phyloP scores from a whole-genome alignment of 139 green algal species.

The Coccomyxa sp. region DNA sequence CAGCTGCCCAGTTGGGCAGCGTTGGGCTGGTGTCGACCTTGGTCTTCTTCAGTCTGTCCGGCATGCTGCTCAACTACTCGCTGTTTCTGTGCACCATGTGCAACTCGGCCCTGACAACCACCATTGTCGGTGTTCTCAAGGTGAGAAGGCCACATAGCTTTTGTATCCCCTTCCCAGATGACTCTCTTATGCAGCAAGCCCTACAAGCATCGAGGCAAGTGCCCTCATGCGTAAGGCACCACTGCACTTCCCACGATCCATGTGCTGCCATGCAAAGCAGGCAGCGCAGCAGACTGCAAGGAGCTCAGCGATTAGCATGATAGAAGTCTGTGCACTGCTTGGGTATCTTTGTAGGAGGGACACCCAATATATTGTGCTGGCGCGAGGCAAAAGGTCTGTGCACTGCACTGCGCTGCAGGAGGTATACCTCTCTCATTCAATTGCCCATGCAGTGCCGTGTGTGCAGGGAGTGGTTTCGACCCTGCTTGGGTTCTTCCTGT shows the following conservation, averaged over 20 bases:
- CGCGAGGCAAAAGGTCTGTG: too few relatives aligned
- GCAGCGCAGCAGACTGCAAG: not conserved
- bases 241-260: too few relatives aligned
- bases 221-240: too few relatives aligned
- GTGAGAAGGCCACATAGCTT: not conserved
- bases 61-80: constrained; percentile 53
- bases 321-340: not conserved
- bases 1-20: not conserved
- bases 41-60: constrained; percentile 10
- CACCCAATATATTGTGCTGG: too few relatives aligned
- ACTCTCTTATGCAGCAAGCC: too few relatives aligned
- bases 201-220: too few relatives aligned
- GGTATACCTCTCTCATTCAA: not conserved
- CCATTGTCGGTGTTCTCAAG: constrained; percentile 73
- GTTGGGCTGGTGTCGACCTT: constrained; percentile 8
- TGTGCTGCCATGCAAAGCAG: too few relatives aligned
- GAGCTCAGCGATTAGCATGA: not conserved
- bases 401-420: too few relatives aligned
- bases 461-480: constrained; percentile 37
- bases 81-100: constrained; percentile 69
- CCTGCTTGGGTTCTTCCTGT: constrained; percentile 65
- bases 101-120: constrained; percentile 77
- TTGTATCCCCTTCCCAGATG: too few relatives aligned
- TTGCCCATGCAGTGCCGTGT: not conserved
- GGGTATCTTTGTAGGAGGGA: not conserved